phyloP scores from a whole-genome alignment of 192 early-diverging fungal genomes.

The Linnemannia schmuckeri region DNA sequence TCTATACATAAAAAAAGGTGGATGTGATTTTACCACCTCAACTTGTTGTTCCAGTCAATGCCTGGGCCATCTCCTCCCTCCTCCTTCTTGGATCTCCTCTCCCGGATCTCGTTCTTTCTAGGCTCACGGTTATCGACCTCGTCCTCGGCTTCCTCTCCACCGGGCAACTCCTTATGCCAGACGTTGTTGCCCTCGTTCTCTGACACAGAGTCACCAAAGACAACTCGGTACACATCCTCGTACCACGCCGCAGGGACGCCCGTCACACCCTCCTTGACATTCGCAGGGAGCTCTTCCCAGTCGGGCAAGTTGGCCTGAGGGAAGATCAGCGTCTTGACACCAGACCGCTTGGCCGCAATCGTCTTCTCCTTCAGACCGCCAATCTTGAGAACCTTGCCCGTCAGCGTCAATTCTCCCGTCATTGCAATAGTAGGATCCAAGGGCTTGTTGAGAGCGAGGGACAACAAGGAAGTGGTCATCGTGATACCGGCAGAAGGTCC shows the following conservation, averaged over 20 bases:
- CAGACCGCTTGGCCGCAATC: conserved; percentile 95
- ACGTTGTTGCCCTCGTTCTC: conserved; percentile 37
- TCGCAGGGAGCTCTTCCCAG: conserved; percentile 96
- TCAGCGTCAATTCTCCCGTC: conserved; percentile 98
- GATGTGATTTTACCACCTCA: conserved; percentile 23
- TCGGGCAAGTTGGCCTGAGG: conserved; percentile 91
- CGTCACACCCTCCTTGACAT: conserved; percentile 91
- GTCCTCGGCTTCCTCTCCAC: conserved; percentile 26
- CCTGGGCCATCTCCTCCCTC: background rate
- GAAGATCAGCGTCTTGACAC: conserved; percentile 91
- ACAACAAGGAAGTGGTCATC: conserved; percentile 95
- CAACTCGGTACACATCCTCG: conserved; percentile 73
- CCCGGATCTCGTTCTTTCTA: conserved; percentile 28
- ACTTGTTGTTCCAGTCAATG: conserved; percentile 22
- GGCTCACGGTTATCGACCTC: conserved; percentile 44
- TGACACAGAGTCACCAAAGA: conserved; percentile 58
- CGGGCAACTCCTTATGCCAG: conserved; percentile 49
- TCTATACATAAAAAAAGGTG: background rate
- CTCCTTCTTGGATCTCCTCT: conserved; percentile 14
- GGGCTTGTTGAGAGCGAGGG: conserved; percentile 87
- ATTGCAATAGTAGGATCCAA: conserved; percentile 89
- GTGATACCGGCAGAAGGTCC: conserved; percentile 96
- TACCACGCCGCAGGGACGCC: conserved; percentile 90
- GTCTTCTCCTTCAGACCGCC: conserved; percentile 98
- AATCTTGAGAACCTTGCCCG: conserved; percentile 97